These are phyloP conservation scores for Thielaviopsis euricoi DNA, from an alignment of 2,329 filamentous ascomycete genomes.

Conservation along the genomic window DNA sequence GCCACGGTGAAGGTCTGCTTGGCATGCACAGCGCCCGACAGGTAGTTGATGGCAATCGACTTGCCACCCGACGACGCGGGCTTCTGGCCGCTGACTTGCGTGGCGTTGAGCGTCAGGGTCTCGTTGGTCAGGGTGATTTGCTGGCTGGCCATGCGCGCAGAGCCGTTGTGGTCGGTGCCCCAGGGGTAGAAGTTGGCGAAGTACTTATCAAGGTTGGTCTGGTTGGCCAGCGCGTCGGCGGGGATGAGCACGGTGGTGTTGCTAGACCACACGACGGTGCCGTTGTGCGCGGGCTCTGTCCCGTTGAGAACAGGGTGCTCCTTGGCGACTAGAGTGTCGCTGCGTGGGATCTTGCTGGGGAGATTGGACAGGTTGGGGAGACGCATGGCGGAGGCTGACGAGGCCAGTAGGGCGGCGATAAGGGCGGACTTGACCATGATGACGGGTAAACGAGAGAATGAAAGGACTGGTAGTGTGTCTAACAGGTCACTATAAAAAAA, in stretches of 20 bases:
- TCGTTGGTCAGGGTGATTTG: slow-evolving; percentile 27
- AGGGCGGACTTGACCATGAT: not conserved
- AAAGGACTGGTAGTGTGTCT: not conserved
- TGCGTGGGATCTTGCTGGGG: not conserved
- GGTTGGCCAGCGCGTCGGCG: slow-evolving; percentile 8
- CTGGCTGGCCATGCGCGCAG: slow-evolving; percentile 33
- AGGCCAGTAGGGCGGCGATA: not conserved
- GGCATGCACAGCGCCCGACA: slow-evolving; percentile 28
- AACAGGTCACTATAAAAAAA: too few species aligned
- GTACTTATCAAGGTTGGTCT: slow-evolving; percentile 22
- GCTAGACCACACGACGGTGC: not conserved
- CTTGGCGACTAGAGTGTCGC: not conserved
- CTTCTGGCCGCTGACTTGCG: slow-evolving; percentile 24
- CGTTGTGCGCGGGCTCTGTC: not conserved
- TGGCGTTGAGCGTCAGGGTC: slow-evolving; percentile 25
- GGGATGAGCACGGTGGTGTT: slow-evolving; percentile 13
- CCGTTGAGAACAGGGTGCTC: not conserved
- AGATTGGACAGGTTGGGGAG: not conserved
- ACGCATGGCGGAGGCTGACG: not conserved
- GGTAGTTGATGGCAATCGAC: slow-evolving; percentile 32
- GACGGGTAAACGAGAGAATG: not conserved
- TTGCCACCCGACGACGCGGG: slow-evolving; percentile 22
- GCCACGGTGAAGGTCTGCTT: slow-evolving; percentile 24
- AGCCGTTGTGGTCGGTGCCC: slow-evolving; percentile 41
- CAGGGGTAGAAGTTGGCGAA: slow-evolving; percentile 36